phyloP scores from a whole-genome alignment of 805 yeast species.

The Starmera caribaea region DNA sequence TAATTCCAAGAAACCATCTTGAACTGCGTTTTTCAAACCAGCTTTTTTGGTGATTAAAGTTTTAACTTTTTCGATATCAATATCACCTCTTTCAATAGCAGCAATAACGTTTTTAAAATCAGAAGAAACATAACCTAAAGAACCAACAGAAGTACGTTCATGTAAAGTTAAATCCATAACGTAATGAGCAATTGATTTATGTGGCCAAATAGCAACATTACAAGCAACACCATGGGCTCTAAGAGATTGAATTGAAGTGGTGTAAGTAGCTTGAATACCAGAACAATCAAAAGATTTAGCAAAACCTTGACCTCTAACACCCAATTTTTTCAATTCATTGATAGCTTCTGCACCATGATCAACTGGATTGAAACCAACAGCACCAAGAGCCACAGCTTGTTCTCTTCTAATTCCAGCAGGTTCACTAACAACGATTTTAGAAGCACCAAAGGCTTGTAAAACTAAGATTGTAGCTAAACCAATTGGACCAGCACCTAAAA shows the following conservation, averaged over 20 bases:
- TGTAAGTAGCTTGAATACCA: conserved; percentile 36
- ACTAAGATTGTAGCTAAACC: conserved; percentile 49
- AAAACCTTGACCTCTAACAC: conserved; percentile 35
- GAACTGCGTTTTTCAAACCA: conserved; percentile 28
- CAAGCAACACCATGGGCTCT: conserved; percentile 34
- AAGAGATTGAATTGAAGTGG: conserved; percentile 29
- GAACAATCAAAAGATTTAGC: conserved; percentile 45
- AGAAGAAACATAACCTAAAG: conserved; percentile 32
- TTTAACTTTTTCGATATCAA: conserved; percentile 26
- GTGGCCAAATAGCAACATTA: conserved; percentile 42
- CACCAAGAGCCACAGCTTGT: conserved; percentile 41
- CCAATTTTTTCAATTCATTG: conserved; percentile 22
- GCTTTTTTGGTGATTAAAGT: conserved; percentile 31
- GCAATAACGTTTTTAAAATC: conserved; percentile 34
- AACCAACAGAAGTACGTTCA: conserved; percentile 35
- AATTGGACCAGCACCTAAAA: conserved; percentile 60
- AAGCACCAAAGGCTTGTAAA: conserved; percentile 36
- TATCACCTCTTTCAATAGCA: conserved; percentile 28
- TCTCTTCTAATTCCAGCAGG: conserved; percentile 53
- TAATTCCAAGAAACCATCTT: conserved; percentile 33
- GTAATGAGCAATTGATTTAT: conserved; percentile 30
- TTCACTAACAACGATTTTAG: conserved; percentile 47
- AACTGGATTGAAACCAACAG: conserved; percentile 33
- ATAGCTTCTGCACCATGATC: conserved; percentile 23
- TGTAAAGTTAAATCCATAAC: conserved; percentile 35